Percentiles rank a stretch among this genome's conserved stretches.
These are phyloP conservation scores for Fusarium tanahbumbuense DNA, from an alignment of 2,329 filamentous ascomycete genomes.

Conservation along the genomic window DNA sequence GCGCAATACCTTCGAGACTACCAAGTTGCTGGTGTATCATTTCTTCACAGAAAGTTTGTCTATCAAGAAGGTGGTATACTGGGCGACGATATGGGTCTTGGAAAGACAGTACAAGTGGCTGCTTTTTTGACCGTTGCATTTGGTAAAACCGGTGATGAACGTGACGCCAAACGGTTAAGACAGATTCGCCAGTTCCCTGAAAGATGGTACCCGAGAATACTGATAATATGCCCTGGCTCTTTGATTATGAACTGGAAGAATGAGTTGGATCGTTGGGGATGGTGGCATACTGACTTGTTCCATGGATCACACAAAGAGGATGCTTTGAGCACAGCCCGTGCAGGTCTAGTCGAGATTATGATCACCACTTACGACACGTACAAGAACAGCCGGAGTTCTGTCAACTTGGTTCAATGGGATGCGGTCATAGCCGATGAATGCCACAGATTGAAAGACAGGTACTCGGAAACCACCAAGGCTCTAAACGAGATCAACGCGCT, in stretches of 20 bases:
- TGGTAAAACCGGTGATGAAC: constrained; percentile 90
- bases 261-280: constrained; percentile 91
- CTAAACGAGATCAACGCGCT: constrained; percentile 93
- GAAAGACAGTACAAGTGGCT: constrained; percentile 96
- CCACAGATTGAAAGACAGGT: constrained; percentile 85
- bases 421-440: constrained; percentile 95
- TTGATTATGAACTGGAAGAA: constrained; percentile 92
- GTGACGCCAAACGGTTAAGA: constrained; percentile 87
- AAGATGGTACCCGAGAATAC: constrained; percentile 79
- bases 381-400: constrained; percentile 74
- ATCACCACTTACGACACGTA: constrained; percentile 96
- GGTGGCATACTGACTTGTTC: constrained; percentile 89
- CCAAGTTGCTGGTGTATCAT: constrained; percentile 85
- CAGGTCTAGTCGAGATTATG: constrained; percentile 87
- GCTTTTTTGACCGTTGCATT: constrained; percentile 92
- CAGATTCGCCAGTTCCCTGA: constrained; percentile 75
- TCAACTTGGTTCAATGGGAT: constrained; percentile 93
- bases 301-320: constrained; percentile 78
- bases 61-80: constrained; percentile 91
- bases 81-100: constrained; percentile 97
- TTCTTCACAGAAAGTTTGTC: constrained; percentile 89
- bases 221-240: constrained; percentile 90
- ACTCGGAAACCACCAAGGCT: constrained; percentile 80
- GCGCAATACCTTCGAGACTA: constrained; percentile 94
- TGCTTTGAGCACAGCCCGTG: constrained; percentile 76